Percentiles rank a stretch among this genome's conserved stretches.
Evolutionary conservation across 805 yeast species (phyloP).

Genomic region (Starmerella sp.): DNA sequence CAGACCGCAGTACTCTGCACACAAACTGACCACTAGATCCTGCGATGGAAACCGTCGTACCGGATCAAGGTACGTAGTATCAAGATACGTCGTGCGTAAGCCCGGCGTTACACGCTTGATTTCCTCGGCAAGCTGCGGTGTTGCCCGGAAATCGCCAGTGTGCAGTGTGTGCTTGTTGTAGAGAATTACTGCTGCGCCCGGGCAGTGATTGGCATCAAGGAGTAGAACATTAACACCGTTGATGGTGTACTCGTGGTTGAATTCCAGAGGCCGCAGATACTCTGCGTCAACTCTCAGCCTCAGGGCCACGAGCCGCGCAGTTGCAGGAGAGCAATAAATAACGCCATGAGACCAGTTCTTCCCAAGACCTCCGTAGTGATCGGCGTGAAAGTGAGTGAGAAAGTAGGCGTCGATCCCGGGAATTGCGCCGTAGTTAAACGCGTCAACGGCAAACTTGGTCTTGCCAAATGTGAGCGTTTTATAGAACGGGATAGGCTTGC

Average conservation of each 20-base stretch:
- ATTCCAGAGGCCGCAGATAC: constrained; percentile 36
- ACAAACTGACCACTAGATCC: constrained; percentile 46
- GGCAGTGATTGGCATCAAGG: constrained; percentile 90
- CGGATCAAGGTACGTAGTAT: constrained; percentile 81
- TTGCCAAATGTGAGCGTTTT: constrained; percentile 26
- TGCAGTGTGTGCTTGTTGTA: constrained; percentile 53
- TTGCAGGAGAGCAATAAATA: constrained; percentile 62
- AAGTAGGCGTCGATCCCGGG: constrained; percentile 27
- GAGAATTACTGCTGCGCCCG: constrained; percentile 79
- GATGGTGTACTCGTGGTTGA: constrained; percentile 30
- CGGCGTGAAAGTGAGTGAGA: constrained; percentile 72
- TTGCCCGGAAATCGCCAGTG: constrained; percentile 88
- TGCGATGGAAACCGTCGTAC: constrained; percentile 70
- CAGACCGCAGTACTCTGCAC: constrained; percentile 42
- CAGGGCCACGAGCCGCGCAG: constrained; percentile 45
- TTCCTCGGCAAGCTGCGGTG: constrained; percentile 36
- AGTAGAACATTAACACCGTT: constrained; percentile 43
- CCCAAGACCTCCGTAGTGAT: constrained; percentile 81
- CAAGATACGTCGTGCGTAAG: constrained; percentile 52
- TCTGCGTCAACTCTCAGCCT: constrained; percentile 46
- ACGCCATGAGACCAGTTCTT: constrained; percentile 65
- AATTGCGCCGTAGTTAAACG: constrained; percentile 30
- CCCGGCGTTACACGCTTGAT: constrained; percentile 6
- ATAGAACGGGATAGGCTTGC: constrained; percentile 25
- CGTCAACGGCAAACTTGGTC: constrained; percentile 30